Evolutionary conservation across 805 yeast species (phyloP), one percentile per base, ranked within the genome.

Genomic region (Pichia exigua): DNA sequence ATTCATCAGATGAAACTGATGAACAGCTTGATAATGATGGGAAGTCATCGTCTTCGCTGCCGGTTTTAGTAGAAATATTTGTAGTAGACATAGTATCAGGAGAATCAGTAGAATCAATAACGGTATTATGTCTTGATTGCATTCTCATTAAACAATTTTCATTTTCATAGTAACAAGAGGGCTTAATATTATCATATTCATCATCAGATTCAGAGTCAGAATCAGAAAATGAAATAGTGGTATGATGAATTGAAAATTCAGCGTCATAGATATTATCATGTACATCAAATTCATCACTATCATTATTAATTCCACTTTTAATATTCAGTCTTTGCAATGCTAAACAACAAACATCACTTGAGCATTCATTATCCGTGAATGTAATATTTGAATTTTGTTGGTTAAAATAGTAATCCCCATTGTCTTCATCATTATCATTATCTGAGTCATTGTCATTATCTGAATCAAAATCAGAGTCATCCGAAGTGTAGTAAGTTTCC

Each of bases 401-500:
- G 20, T 17, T 26, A 5, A 21, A n/a, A 10, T 7, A 8, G 7
- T 28, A 18, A 1, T 18, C 45, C 13, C 18, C 13, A 28, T 4
- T 17, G 11, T n/a, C 18, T 22, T 43, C 24, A 27, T 28, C 27
- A n/a, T 26, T 9, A 17, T 32, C 45, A n/a, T 26, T 12, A 11
- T 21, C 18, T 3, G 30, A 13, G n/a, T 44, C 47, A 20, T 44
- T 35, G 20, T 52, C 59, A 61, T 57, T 62, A 13, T 59, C 67
- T 46, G 58, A 61, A 15, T 59, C 61, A 24, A 59, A 59, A 44
- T 66, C 73, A 12, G 66, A 64, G 50, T 66, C 66, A 54, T 67
- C 61, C 4, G 62, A 57, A 21, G 58, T 20, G 30, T 42, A 46
- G 15, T 55, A 59, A 21, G 53, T 38, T 13, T 24, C 30, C 11